Evolutionary conservation across 2,329 filamentous ascomycete species (phyloP).

Genomic region (Fusarium austroafricanum): DNA sequence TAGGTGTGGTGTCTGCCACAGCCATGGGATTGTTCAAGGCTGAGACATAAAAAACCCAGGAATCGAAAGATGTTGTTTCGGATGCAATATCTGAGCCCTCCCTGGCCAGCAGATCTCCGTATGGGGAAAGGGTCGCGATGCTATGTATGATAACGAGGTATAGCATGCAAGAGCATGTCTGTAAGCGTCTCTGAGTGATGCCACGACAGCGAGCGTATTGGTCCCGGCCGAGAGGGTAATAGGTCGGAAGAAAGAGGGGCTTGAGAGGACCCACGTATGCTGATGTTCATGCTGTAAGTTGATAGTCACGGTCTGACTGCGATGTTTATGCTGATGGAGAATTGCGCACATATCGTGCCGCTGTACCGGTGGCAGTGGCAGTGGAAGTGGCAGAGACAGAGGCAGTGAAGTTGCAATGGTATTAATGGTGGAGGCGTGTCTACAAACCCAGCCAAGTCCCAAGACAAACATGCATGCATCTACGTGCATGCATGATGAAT

Average conservation of each 20-base stretch:
- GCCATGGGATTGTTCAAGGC: conserved; percentile 23
- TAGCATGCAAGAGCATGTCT: conserved; percentile 29
- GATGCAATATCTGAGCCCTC: neutral
- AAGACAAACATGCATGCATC: conserved; percentile 18
- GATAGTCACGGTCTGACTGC: conserved; percentile 34
- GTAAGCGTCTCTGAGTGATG: conserved; percentile 23
- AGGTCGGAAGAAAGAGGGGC: conserved; percentile 15
- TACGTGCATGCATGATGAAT: conserved; percentile 10
- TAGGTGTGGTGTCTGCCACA: conserved; percentile 35
- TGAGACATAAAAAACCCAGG: conserved; percentile 28
- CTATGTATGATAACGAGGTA: conserved; percentile 12
- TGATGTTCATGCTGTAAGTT: conserved; percentile 3
- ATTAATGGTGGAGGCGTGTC: conserved; percentile 31
- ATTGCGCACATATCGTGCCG: conserved; percentile 37
- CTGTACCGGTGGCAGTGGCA: conserved; percentile 33
- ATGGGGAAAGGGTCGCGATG: conserved; percentile 35
- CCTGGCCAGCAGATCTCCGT: conserved; percentile 23
- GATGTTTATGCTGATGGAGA: conserved; percentile 15
- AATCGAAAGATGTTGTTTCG: conserved; percentile 28
- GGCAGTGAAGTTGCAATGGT: conserved; percentile 1
- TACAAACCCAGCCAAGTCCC: conserved; percentile 2
- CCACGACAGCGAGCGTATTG: conserved; percentile 21
- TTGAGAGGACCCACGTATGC: conserved; percentile 13
- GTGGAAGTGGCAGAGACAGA: too few species aligned
- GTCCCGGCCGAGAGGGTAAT: conserved; percentile 23